Percentiles rank a stretch among this genome's conserved stretches.
These are phyloP conservation scores for Cladosporium sp. DNA, from an alignment of 2,329 filamentous ascomycete species.

Conservation along the genomic window DNA sequence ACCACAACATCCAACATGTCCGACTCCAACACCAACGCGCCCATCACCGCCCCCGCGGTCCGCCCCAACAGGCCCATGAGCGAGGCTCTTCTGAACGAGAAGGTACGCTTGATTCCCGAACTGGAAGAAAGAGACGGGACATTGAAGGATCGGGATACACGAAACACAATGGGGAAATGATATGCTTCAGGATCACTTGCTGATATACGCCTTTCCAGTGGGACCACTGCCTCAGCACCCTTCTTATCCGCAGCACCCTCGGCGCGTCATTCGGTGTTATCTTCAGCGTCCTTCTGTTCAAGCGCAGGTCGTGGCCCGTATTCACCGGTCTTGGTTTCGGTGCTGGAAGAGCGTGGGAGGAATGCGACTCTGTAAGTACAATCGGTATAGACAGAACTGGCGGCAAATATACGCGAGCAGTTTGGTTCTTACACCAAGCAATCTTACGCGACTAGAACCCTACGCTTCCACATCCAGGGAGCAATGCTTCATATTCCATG, in stretches of 20 bases:
- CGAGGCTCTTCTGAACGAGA: slow-evolving; percentile 97
- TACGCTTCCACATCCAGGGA: no score
- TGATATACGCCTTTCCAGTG: slow-evolving; percentile 56
- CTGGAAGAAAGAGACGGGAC: neutral
- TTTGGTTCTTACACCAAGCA: no score
- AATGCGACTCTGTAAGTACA: slow-evolving; percentile 71
- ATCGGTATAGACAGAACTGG: no score
- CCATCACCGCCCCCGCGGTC: slow-evolving; percentile 59
- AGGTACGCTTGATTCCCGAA: slow-evolving; percentile 56
- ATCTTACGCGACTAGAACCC: no score
- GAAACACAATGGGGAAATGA: neutral
- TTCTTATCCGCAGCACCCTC: slow-evolving; percentile 93
- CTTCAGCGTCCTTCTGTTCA: slow-evolving; percentile 97
- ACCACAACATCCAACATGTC: slow-evolving; percentile 46
- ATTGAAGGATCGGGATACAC: neutral
- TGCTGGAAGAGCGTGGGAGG: slow-evolving; percentile 93
- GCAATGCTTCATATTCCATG: neutral
- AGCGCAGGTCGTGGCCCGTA: slow-evolving; percentile 96
- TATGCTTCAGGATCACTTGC: neutral
- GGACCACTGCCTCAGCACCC: slow-evolving; percentile 96
- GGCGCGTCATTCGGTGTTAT: slow-evolving; percentile 96
- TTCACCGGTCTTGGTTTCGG: slow-evolving; percentile 92
- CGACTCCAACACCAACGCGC: slow-evolving; percentile 49
- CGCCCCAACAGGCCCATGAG: slow-evolving; percentile 77
- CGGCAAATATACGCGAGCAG: no score